Conservation (phyloP, 371 early-diverging fungal genomes). For the Mortierella sp. region DNA sequence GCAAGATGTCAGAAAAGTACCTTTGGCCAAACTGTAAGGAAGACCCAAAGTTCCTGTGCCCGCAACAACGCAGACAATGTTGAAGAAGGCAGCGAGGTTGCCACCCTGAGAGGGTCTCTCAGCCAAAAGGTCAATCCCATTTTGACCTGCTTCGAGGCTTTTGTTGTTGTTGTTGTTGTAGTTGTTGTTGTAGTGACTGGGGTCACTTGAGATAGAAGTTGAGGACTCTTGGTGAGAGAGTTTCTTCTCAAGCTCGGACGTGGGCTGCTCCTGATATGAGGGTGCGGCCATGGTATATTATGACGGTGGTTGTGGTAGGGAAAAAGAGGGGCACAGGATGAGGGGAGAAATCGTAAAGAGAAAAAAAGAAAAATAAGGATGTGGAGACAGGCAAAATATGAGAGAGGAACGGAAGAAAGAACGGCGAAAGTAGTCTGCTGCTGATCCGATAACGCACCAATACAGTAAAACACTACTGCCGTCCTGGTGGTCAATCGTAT, state of each 20-base stretch:
- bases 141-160: neutral
- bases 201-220: conserved; percentile 30
- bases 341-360: neutral
- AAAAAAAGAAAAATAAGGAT: neutral
- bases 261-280: conserved; percentile 3
- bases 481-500: no score
- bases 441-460: no score
- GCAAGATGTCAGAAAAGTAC: no score
- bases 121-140: conserved; percentile 32
- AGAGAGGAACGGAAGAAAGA: conserved; percentile 1
- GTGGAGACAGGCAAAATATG: conserved; percentile 4
- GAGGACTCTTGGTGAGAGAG: conserved; percentile 3
- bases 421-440: neutral
- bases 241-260: conserved; percentile 8
- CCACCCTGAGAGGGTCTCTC: conserved; percentile 43
- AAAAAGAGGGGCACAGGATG: neutral
- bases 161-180: conserved; percentile 5
- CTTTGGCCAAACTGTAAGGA: conserved; percentile 80
- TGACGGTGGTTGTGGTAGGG: neutral
- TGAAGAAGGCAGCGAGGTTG: conserved; percentile 63
- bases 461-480: no score
- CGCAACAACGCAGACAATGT: conserved; percentile 85
- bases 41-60: conserved; percentile 89
- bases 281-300: conserved; percentile 18
- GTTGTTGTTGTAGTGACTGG: neutral